Conservation (phyloP, 164 flowering plant species). For the Vitis amurensis region DNA sequence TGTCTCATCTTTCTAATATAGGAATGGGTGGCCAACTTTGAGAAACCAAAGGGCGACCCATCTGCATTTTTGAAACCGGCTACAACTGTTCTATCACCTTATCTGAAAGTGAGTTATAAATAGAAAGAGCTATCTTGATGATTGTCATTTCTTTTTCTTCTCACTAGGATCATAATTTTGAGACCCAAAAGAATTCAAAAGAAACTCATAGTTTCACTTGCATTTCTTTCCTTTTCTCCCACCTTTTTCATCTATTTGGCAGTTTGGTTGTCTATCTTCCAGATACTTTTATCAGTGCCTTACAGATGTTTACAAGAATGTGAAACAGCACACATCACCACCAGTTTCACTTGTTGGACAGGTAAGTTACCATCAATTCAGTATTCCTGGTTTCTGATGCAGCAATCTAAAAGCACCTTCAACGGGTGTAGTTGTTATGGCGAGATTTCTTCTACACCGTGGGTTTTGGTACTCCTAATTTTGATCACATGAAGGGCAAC, state of each 20-base stretch:
- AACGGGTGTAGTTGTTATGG: constrained; percentile 74
- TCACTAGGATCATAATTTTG: not conserved
- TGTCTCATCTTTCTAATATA: constrained; percentile 22
- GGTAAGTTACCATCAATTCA: constrained; percentile 41
- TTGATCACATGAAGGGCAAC: constrained; percentile 83
- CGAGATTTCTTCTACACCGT: constrained; percentile 91
- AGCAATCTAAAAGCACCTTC: constrained; percentile 15
- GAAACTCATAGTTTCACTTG: not conserved
- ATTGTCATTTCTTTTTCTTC: not conserved
- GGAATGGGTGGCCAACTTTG: constrained; percentile 95
- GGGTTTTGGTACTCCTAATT: constrained; percentile 87
- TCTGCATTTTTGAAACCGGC: constrained; percentile 86
- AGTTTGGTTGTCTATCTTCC: constrained; percentile 95
- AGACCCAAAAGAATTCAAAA: not conserved
- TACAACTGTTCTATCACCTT: constrained; percentile 91
- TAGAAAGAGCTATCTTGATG: not conserved
- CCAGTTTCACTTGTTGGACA: constrained; percentile 96
- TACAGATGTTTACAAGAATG: constrained; percentile 56
- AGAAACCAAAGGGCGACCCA: constrained; percentile 96
- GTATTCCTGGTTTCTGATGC: constrained; percentile 1
- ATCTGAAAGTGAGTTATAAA: constrained; percentile 75
- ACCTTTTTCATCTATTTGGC: constrained; percentile 18
- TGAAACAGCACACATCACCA: constrained; percentile 70
- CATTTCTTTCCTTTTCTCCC: not conserved
- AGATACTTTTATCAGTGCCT: constrained; percentile 84